Evolutionary conservation across 179 eudicot species (phyloP).

Genomic region (Beta macrorhiza): DNA sequence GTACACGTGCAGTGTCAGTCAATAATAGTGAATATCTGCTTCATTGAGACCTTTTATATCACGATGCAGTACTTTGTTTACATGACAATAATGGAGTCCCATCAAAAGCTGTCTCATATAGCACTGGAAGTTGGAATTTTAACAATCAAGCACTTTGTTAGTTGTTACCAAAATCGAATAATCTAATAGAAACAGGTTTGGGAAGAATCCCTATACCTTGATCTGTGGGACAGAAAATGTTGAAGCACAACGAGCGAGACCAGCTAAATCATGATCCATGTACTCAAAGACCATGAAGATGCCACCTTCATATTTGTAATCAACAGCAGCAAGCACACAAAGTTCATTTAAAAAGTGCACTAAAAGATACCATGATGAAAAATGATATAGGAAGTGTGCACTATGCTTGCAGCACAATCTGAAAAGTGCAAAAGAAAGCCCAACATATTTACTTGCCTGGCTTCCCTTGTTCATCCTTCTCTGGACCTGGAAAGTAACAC

Average conservation of each 20-base stretch:
- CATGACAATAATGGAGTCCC: conserved; percentile 97
- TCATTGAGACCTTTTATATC: conserved; percentile 77
- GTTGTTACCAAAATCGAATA: neutral
- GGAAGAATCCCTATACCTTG: conserved; percentile 49
- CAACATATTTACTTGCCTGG: conserved; percentile 48
- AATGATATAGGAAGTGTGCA: neutral
- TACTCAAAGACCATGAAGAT: conserved; percentile 98
- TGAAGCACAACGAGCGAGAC: conserved; percentile 96
- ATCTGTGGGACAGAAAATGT: conserved; percentile 86
- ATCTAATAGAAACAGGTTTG: neutral
- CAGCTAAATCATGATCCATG: conserved; percentile 98
- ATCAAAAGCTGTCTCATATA: conserved; percentile 94
- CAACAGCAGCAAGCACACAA: conserved; percentile 45
- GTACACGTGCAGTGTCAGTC: neutral
- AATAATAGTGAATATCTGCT: neutral
- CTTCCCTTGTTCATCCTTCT: conserved; percentile 73
- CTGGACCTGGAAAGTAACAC: conserved; percentile 59
- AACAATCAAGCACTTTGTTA: neutral
- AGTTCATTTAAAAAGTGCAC: neutral
- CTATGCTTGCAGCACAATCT: neutral
- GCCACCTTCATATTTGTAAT: conserved; percentile 72
- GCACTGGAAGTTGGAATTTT: conserved; percentile 49
- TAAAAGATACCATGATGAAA: neutral
- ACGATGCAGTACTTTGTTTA: conserved; percentile 93
- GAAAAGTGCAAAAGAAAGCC: conserved; percentile 3